Base-by-base conservation (phyloP, 768 basidiomycete species). In the Amanita pseudoporphyria region DNA sequence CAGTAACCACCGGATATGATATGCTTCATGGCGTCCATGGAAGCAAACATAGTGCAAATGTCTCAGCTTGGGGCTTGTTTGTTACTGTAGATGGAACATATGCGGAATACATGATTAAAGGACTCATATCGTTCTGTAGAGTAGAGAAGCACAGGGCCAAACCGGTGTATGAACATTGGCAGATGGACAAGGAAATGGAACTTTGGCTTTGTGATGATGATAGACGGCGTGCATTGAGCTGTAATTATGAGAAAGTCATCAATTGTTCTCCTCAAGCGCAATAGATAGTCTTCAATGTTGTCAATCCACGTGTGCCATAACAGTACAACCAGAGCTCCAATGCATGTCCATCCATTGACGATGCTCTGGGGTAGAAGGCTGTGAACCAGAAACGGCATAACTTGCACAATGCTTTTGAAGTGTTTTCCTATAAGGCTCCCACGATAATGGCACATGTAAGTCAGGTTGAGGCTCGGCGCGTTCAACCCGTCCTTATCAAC, bases 181-280 rank as follows among this genome's bases (percentile, higher is more conserved):
- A 74, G 53, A 52, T 74, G 71, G 0, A 65, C 31, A 4, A 73
- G 31, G 19, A 72, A 57, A 35, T 74, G 71, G 52, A 73, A 71
- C 47, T 73, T 74, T 1, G 68, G 64, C 49, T 74, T 73, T 69
- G 69, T 53, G 71, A 71, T 67, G 63, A 71, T 10, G 39, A 56
- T 19, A 19, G 26, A 26, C 12, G 64, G 60, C 62, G 64, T 1
- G 30, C 49, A 4, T 21, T 45, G 31, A 3, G 62, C 64, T 0
- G 65, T 63, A 9, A 58, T 56, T 3, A 55, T 35, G 1, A 74
- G 62, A 49, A 74, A 71, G n/a, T 65, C 48, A 2, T 69, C 40
- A 24, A 74, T 72, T 24, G 58, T 59, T 2, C 47, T n/a, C 24
- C 58, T 37, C 0, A 72, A 54, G 2, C 56, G 9, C 3, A 5